Evolutionary conservation across 2,329 filamentous ascomycete genomes (phyloP), one percentile per base, ranked within the genome.

Genomic region (Trichophyton verrucosum): DNA sequence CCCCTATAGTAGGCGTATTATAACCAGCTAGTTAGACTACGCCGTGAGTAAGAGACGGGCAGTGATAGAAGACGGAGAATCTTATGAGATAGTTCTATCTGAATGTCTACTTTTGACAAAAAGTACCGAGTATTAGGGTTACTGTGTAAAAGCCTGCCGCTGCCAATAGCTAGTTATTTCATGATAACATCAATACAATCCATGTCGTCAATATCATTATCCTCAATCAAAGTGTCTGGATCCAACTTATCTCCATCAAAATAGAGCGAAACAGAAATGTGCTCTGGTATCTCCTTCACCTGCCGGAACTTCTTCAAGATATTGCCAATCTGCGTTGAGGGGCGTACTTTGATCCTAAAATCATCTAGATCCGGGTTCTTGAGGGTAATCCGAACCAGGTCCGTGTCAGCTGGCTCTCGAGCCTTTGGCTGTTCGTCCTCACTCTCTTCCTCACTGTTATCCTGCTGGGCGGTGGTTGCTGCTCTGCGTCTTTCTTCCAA

Each of bases 191-290:
- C 89, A 38, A 95, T 76, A 30, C 81, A 79, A 70, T 92, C 88
- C 76, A 85, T 79, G 67, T 95, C 87, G 53, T 83, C 83, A 46
- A 95, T 82, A 17, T 90, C 89, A 1, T 85, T 81, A 40, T 88
- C 84, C 51, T 78, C 77, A 53, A 94, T 78, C 1, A 79, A 81
- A 33, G 76, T 74, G 1, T 83, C 77, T 17, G 82, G 80, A 13
- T 86, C 81, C 30, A 95, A 75, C 55, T 77, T 75, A 58, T 91
- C 89, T 13, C 90, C 90, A 66, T 95, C 90, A 72, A 90, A 91
- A 65, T 80, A 77, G 9, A 95, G 75, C 42, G 80, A 78, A 2
- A 94, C 74, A 0, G 78, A 72, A 65, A 78, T 80, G 3, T 80
- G 78, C 0, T 74, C 69, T 0, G 75, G 72, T 17, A 91, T 70